A percentile compares a stretch with the other conserved stretches of the same genome.
Evolutionary conservation across 495 filamentous ascomycete genomes (phyloP).

Genomic region (Penicillium mononematosum): DNA sequence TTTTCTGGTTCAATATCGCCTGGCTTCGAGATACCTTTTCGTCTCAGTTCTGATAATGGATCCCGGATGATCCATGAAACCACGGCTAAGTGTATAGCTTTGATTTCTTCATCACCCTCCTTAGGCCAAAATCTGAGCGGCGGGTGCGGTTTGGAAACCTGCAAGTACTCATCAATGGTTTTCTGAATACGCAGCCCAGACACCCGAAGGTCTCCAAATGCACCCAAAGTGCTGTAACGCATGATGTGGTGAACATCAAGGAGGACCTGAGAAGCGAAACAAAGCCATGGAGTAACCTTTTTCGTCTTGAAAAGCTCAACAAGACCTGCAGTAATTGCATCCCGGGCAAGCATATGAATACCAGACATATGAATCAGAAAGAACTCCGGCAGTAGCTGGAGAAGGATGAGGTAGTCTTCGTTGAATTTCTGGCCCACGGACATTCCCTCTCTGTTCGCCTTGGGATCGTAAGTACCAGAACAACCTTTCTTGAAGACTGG

Average conservation of each 20-base stretch:
- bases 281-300: constrained; percentile 30
- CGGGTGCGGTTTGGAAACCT: constrained; percentile 26
- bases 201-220: constrained; percentile 32
- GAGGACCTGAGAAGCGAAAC: constrained; percentile 33
- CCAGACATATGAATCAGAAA: constrained; percentile 27
- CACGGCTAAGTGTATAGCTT: constrained; percentile 18
- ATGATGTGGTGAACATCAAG: constrained; percentile 37
- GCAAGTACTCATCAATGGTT: constrained; percentile 27
- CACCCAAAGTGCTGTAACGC: constrained; percentile 24
- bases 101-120: constrained; percentile 29
- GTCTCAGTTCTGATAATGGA: constrained; percentile 16
- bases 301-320: constrained; percentile 27
- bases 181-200: constrained; percentile 32
- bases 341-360: constrained; percentile 24
- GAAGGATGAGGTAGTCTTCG: constrained; percentile 34
- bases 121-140: constrained; percentile 30
- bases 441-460: constrained; percentile 31
- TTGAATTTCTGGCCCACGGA: constrained; percentile 29
- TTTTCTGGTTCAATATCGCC: constrained; percentile 23
- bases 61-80: constrained; percentile 29
- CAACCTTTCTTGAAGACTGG: constrained; percentile 33
- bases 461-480: constrained; percentile 33
- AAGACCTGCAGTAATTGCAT: constrained; percentile 33
- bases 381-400: constrained; percentile 33
- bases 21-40: constrained; percentile 12